A percentile compares a stretch with the other conserved stretches of the same genome.
Evolutionary conservation across 192 early-diverging fungal species (phyloP).

Genomic region (Linnemannia exigua): DNA sequence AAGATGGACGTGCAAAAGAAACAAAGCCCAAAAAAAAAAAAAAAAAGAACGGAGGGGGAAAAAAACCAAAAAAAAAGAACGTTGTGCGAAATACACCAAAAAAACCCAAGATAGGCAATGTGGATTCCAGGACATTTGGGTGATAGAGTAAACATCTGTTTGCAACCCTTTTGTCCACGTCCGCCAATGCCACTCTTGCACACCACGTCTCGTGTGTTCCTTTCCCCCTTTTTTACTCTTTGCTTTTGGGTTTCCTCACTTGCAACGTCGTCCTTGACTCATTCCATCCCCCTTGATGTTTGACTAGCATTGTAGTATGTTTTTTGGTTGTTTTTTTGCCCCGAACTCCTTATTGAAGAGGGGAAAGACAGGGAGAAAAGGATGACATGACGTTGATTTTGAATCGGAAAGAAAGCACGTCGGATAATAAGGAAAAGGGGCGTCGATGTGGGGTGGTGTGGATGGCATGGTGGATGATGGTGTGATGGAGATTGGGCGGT

Average conservation of each 20-base stretch:
- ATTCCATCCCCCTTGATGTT: neutral
- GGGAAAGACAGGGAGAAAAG: neutral
- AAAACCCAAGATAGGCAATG: constrained; percentile 3
- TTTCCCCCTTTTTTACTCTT: neutral
- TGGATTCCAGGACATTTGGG: neutral
- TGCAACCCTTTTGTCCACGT: neutral
- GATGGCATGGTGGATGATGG: constrained; percentile 1
- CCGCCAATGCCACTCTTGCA: neutral
- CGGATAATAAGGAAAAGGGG: neutral
- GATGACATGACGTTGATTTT: neutral
- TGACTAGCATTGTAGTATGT: neutral
- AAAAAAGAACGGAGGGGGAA: neutral
- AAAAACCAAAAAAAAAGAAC: neutral
- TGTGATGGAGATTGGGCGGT: neutral
- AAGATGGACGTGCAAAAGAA: neutral
- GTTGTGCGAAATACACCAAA: neutral
- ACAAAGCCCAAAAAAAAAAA: no score
- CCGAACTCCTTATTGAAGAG: neutral
- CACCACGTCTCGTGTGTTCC: neutral
- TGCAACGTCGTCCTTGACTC: neutral
- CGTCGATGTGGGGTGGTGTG: neutral
- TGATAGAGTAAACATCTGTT: neutral
- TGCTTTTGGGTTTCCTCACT: neutral
- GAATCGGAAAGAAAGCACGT: neutral
- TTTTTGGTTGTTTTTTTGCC: neutral